A percentile compares a stretch with the other conserved stretches of the same genome.
These are phyloP conservation scores for Tolypocladium capitatum DNA, from an alignment of 2,329 filamentous ascomycete genomes.

Conservation along the genomic window DNA sequence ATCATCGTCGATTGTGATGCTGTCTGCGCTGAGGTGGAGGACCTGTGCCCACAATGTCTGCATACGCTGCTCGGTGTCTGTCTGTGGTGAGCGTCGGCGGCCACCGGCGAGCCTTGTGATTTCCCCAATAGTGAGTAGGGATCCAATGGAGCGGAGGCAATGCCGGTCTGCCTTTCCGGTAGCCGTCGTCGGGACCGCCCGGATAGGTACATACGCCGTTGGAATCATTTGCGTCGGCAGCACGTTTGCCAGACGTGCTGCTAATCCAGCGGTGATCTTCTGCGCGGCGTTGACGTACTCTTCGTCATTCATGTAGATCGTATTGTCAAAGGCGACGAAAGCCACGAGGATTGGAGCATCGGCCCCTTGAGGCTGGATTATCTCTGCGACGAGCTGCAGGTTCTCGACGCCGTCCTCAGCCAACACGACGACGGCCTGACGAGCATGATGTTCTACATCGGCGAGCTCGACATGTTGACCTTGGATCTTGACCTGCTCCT, in stretches of 20 bases:
- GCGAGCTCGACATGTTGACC: slow-evolving; percentile 37
- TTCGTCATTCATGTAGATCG: background rate
- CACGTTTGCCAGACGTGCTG: slow-evolving; percentile 1
- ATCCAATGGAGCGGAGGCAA: slow-evolving; percentile 5
- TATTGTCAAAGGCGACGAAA: slow-evolving; percentile 3
- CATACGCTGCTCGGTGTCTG: slow-evolving; percentile 6
- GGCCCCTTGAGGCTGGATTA: slow-evolving; percentile 1
- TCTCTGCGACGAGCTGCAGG: slow-evolving; percentile 3
- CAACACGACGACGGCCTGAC: background rate
- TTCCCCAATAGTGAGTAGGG: slow-evolving; percentile 8
- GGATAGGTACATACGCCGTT: slow-evolving; percentile 4
- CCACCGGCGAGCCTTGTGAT: slow-evolving; percentile 1
- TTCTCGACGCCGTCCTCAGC: background rate
- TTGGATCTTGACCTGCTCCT: slow-evolving; percentile 39
- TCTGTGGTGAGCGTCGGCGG: slow-evolving; percentile 2
- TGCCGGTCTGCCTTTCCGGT: slow-evolving; percentile 6
- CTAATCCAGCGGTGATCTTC: background rate
- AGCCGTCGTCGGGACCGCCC: slow-evolving; percentile 3
- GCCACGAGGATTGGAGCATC: slow-evolving; percentile 3
- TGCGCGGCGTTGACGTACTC: background rate
- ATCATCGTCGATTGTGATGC: slow-evolving; percentile 4
- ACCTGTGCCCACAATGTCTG: slow-evolving; percentile 24
- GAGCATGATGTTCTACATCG: slow-evolving; percentile 7
- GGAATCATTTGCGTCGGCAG: slow-evolving; percentile 9
- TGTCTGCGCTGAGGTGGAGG: slow-evolving; percentile 3